Conservation (phyloP, 2,329 filamentous ascomycete species). For the Fusarium humuli region DNA sequence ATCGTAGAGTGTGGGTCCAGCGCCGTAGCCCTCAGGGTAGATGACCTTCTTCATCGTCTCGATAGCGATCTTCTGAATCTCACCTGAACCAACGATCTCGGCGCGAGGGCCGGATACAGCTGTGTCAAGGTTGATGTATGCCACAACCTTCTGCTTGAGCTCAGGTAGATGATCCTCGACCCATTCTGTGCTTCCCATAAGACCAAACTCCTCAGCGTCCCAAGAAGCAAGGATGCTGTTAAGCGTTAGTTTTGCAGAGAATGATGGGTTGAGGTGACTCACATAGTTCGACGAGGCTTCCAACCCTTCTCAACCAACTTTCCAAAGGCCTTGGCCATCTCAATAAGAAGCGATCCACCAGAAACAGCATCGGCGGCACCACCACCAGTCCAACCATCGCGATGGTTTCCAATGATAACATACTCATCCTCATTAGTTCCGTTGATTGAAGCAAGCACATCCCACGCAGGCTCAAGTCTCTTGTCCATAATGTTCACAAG, state of each 20-base stretch:
- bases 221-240: slow-evolving; percentile 20
- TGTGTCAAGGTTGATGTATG: slow-evolving; percentile 64
- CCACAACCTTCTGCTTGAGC: too few relatives aligned
- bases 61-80: slow-evolving; percentile 39
- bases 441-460: slow-evolving; percentile 57
- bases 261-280: rapidly evolving
- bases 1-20: slow-evolving; percentile 35
- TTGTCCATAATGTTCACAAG: slow-evolving; percentile 34
- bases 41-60: slow-evolving; percentile 41
- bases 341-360: slow-evolving; percentile 61
- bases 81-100: slow-evolving; percentile 44
- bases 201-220: slow-evolving; percentile 34
- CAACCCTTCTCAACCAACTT: slow-evolving; percentile 60
- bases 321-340: slow-evolving; percentile 62
- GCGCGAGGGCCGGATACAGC: slow-evolving; percentile 59
- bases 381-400: slow-evolving; percentile 66
- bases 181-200: slow-evolving; percentile 36
- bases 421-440: slow-evolving; percentile 55
- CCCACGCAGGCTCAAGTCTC: slow-evolving; percentile 32
- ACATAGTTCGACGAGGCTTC: slow-evolving; percentile 63
- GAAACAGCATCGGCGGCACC: slow-evolving; percentile 65
- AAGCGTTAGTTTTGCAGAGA: too few relatives aligned
- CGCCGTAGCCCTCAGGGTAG: slow-evolving; percentile 26
- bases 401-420: slow-evolving; percentile 63
- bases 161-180: slow-evolving; percentile 27